These are phyloP conservation scores for Graphiopsis chlorocephala DNA, from an alignment of 2,329 filamentous ascomycete genomes.

Conservation along the genomic window DNA sequence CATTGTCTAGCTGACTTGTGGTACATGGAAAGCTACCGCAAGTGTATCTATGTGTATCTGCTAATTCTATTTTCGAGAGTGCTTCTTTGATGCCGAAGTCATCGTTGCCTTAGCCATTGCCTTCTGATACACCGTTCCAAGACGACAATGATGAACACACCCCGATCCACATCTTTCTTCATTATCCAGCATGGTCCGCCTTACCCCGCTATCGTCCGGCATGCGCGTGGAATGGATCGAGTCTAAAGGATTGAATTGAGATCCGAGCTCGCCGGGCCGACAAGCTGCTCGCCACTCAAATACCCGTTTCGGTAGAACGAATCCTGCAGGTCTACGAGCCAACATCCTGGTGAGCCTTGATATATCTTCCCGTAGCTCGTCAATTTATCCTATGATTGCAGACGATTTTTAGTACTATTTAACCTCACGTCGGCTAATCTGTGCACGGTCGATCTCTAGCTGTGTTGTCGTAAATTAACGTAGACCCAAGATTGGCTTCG, in stretches of 20 bases:
- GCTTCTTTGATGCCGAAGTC: not conserved
- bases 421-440: not conserved
- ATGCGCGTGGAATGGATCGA: constrained; percentile 1
- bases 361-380: not conserved
- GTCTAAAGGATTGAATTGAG: not conserved
- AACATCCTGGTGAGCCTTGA: not conserved
- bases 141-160: not conserved
- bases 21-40: not conserved
- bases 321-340: not conserved
- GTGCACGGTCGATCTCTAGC: not conserved
- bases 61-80: not conserved
- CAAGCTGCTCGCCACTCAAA: not conserved
- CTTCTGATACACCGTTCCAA: not conserved
- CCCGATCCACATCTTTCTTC: not conserved
- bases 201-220: not conserved
- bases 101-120: not conserved
- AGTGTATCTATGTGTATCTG: not conserved
- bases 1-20: not conserved
- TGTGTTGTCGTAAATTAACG: not conserved
- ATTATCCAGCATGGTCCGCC: not conserved
- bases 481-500: not conserved
- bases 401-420: not conserved
- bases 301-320: not conserved
- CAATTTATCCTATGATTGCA: not conserved
- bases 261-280: not conserved